Base-by-base conservation (phyloP, 495 filamentous ascomycete species). In the Aspergillus coremiiformis region DNA sequence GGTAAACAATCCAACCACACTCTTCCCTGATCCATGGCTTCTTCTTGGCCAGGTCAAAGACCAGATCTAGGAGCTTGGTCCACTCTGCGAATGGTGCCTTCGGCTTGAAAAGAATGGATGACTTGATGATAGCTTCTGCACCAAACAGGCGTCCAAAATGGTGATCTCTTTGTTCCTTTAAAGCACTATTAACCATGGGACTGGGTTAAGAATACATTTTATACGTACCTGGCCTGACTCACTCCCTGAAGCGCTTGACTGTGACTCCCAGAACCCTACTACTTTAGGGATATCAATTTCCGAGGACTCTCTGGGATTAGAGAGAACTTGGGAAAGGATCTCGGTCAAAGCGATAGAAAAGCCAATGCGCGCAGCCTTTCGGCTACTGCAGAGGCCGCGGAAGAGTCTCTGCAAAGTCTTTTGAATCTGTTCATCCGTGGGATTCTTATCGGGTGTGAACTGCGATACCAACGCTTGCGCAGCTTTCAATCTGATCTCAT, bases 21-120 rank as follows among this genome's bases (percentile, higher is more conserved):
- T 92, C 86, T 63, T 93, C 84, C 51, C 86, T 80, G 49, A 98
- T 77, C 94, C 93, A 96, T 8, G 84, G 79, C 67, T 95, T 93
- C 52, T 76, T 75, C 52, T 70, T 70, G 39, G 81, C 79, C 32
- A 84, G 64, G 15, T 75, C 74, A 53, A 73, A 76, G n/a, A 83
- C 58, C n/a, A 76, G 57, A 41, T 69, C 67, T 30, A 78, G 61
- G 17, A 90, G 68, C 46, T 74, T 68, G n/a, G 73, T 65, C 85
- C 87, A 90, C 53, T 79, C 69, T 27, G 74, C 63, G 9, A 65
- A 62, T 5, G 73, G 56, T 6, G 62, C 58, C 33, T 76, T 59
- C 5, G 80, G 69, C 20, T 74, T 63, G 56, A 88, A 84, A 1
- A 93, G 72, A 15, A 90, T 76, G n/a, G 74, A 75, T 8, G 89